phyloP scores from a whole-genome alignment of 306 rosid species.

The Erythrophleum fordii region DNA sequence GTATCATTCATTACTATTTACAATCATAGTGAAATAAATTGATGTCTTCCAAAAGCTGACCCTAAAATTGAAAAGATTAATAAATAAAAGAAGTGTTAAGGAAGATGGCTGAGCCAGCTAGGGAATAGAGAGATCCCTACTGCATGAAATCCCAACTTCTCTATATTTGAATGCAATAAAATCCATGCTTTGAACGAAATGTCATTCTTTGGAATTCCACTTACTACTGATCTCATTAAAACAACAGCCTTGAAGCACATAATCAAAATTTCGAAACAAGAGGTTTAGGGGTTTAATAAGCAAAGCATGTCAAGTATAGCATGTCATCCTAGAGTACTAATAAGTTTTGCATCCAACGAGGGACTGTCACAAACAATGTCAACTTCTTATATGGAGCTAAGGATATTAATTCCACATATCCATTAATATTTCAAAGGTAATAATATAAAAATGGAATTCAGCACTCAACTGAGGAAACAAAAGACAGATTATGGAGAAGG shows the following conservation, averaged over 20 bases:
- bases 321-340: neutral
- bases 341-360: neutral
- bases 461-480: neutral
- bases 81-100: neutral
- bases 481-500: neutral
- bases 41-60: neutral
- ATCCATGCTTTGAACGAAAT: neutral
- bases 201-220: neutral
- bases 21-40: neutral
- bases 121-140: neutral
- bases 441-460: neutral
- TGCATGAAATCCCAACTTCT: neutral
- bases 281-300: neutral
- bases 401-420: neutral
- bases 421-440: neutral
- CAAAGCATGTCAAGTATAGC: constrained; percentile 6
- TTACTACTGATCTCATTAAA: constrained; percentile 3
- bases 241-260: neutral
- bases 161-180: neutral
- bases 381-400: neutral
- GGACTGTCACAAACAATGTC: neutral
- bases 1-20: constrained; percentile 6
- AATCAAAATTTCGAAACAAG: neutral
- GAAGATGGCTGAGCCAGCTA: neutral
- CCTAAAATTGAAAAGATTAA: neutral